Evolutionary conservation across 176 grass and related monocot species (phyloP).

Genomic region (Oryza rufipogon): DNA sequence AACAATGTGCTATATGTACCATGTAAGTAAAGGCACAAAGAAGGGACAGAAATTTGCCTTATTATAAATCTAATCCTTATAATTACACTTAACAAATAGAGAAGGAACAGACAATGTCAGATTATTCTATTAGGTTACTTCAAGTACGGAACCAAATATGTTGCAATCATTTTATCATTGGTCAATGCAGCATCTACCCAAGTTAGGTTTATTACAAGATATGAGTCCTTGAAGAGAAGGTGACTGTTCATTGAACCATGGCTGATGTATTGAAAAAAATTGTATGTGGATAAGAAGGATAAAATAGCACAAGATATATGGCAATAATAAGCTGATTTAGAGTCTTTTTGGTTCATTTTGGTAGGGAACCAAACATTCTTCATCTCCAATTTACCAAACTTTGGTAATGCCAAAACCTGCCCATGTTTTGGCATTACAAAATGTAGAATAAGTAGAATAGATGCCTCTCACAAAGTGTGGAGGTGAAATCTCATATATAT

Average conservation of each 20-base stretch:
- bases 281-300: not conserved
- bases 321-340: not conserved
- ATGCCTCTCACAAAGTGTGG: too few relatives aligned
- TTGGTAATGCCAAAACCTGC: not conserved
- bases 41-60: not conserved
- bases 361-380: not conserved
- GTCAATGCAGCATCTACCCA: not conserved
- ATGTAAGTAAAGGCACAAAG: not conserved
- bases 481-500: too few relatives aligned
- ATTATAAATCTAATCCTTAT: conserved; percentile 3
- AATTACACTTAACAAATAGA: not conserved
- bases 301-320: not conserved
- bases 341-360: not conserved
- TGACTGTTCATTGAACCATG: not conserved
- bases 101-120: not conserved
- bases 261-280: not conserved
- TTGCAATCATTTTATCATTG: not conserved
- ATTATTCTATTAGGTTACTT: conserved; percentile 24
- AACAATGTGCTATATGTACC: conserved; percentile 1
- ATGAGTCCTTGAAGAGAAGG: conserved; percentile 10
- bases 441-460: too few relatives aligned
- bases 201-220: not conserved
- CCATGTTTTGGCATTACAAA: not conserved
- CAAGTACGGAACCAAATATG: not conserved
- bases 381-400: not conserved